These are phyloP conservation scores for Onygena corvina DNA, from an alignment of 2,329 filamentous ascomycete species.

Conservation along the genomic window DNA sequence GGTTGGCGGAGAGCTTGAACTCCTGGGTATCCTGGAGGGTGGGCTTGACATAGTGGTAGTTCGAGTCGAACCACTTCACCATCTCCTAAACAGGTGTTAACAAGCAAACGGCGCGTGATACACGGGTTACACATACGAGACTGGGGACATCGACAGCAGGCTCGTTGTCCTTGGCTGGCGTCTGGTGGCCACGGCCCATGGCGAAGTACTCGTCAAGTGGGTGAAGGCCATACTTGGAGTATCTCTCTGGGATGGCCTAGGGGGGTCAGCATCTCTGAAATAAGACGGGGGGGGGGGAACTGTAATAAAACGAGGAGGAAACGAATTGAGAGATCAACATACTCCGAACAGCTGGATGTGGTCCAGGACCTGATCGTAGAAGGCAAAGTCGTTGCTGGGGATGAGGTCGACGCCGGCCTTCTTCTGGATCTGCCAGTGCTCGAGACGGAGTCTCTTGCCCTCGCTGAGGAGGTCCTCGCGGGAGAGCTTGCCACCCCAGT, in stretches of 20 bases:
- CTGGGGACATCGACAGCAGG: constrained; percentile 69
- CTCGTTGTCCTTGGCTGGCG: constrained; percentile 46
- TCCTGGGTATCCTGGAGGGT: constrained; percentile 93
- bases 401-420: constrained; percentile 94
- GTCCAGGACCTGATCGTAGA: constrained; percentile 94
- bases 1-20: constrained; percentile 75
- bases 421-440: constrained; percentile 99
- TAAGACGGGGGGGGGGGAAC: too few species aligned
- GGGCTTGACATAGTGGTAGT: constrained; percentile 99
- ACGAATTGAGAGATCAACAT: too few species aligned
- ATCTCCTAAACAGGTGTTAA: constrained; percentile 55
- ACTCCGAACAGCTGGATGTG: constrained; percentile 97
- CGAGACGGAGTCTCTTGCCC: constrained; percentile 91
- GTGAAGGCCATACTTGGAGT: constrained; percentile 79
- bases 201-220: constrained; percentile 95
- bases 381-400: constrained; percentile 98
- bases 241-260: constrained; percentile 81
- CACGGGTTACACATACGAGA: constrained; percentile 42
- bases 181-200: constrained; percentile 98
- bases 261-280: background rate
- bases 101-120: constrained; percentile 1
- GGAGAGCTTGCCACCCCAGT: constrained; percentile 90
- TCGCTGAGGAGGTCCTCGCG: constrained; percentile 81
- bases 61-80: constrained; percentile 99
- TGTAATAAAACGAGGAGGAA: too few species aligned